phyloP scores from a whole-genome alignment of 345 rosid genomes.

The Combretum micranthum region DNA sequence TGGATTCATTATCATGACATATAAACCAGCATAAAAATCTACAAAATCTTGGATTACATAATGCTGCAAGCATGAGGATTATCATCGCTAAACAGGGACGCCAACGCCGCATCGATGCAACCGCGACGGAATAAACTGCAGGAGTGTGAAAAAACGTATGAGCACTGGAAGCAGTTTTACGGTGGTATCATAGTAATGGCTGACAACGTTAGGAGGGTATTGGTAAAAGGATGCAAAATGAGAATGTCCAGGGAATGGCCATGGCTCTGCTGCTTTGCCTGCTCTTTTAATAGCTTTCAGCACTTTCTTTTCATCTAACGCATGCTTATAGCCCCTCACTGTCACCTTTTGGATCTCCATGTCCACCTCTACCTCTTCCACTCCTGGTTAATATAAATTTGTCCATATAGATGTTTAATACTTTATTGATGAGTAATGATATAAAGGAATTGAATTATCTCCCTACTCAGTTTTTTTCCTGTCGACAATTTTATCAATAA shows the following conservation, averaged over 20 bases:
- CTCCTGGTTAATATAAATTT: slow-evolving; percentile 31
- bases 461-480: too few species aligned
- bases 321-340: slow-evolving; percentile 52
- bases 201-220: slow-evolving; percentile 62
- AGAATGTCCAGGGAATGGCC: slow-evolving; percentile 80
- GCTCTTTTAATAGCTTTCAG: slow-evolving; percentile 57
- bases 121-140: slow-evolving; percentile 65
- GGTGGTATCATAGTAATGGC: slow-evolving; percentile 70
- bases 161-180: slow-evolving; percentile 33
- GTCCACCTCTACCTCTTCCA: slow-evolving; percentile 80
- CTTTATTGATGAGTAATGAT: too few species aligned
- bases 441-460: too few species aligned
- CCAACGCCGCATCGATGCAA: slow-evolving; percentile 81
- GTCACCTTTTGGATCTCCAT: slow-evolving; percentile 82
- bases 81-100: slow-evolving; percentile 83
- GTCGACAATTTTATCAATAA: too few species aligned
- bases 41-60: slow-evolving; percentile 24
- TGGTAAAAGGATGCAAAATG: slow-evolving; percentile 74
- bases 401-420: not conserved
- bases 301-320: slow-evolving; percentile 62
- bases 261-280: slow-evolving; percentile 84
- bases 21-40: not conserved
- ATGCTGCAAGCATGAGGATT: slow-evolving; percentile 82
- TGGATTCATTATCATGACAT: not conserved
- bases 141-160: slow-evolving; percentile 83